Evolutionary conservation across 371 early-diverging fungal species (phyloP).

Genomic region (Rhizopus delemar): DNA sequence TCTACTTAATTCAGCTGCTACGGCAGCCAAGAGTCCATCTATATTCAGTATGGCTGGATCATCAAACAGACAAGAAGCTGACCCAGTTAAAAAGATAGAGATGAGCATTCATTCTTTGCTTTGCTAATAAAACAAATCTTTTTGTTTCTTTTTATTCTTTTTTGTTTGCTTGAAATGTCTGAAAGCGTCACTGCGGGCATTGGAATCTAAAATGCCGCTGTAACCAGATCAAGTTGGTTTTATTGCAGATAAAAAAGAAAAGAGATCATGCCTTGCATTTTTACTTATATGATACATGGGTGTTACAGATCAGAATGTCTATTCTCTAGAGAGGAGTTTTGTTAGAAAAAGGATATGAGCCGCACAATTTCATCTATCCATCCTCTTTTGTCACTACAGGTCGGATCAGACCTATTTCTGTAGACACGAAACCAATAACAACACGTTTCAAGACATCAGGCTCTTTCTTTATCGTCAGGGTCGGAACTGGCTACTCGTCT

Average conservation of each 20-base stretch:
- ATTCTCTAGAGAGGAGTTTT: too few relatives aligned
- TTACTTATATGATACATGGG: background rate
- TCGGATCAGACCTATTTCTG: too few relatives aligned
- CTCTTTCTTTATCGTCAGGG: too few relatives aligned
- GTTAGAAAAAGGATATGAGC: too few relatives aligned
- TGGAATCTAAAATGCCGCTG: background rate
- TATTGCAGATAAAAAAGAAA: slow-evolving; percentile 1
- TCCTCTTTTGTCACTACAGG: too few relatives aligned
- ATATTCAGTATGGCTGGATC: slow-evolving; percentile 14
- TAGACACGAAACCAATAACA: too few relatives aligned
- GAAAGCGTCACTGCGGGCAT: slow-evolving; percentile 29
- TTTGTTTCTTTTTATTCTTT: slow-evolving; percentile 8
- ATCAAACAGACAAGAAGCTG: slow-evolving; percentile 19
- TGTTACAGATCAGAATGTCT: background rate
- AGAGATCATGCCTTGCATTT: too few relatives aligned
- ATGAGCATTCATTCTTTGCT: slow-evolving; percentile 46
- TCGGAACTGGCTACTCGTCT: too few relatives aligned
- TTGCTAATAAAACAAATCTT: slow-evolving; percentile 24
- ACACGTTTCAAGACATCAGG: too few relatives aligned
- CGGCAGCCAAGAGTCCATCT: slow-evolving; percentile 32
- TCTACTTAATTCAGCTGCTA: slow-evolving; percentile 47
- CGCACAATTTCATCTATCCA: too few relatives aligned
- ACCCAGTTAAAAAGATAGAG: slow-evolving; percentile 25
- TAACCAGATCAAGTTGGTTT: slow-evolving; percentile 29
- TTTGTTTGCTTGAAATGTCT: slow-evolving; percentile 20